Conservation (phyloP, 129 eudicot species). For the Oenanthe sinensis region DNA sequence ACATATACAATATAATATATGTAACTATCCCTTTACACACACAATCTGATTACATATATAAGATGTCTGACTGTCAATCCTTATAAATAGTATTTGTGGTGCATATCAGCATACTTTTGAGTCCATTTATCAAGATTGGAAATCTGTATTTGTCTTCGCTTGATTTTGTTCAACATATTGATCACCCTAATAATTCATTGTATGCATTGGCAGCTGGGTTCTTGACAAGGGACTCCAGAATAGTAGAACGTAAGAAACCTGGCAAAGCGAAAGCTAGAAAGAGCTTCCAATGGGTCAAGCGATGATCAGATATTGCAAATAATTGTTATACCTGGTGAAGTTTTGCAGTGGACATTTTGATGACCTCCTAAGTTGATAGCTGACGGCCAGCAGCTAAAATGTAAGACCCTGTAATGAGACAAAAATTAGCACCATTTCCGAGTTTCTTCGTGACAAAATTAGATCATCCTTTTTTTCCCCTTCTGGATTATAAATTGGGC, state of each 20-base stretch:
- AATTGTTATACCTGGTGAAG: not conserved
- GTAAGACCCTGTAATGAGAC: too few species aligned
- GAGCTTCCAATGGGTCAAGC: slow-evolving; percentile 99
- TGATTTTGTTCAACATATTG: not conserved
- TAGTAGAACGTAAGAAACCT: slow-evolving; percentile 92
- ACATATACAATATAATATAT: too few species aligned
- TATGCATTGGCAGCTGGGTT: slow-evolving; percentile 61
- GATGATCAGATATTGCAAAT: slow-evolving; percentile 22
- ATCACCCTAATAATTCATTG: not conserved
- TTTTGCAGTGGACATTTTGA: not conserved
- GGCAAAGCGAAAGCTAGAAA: slow-evolving; percentile 96
- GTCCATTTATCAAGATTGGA: not conserved
- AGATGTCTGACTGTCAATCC: not conserved
- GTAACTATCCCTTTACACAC: not conserved
- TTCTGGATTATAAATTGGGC: too few species aligned
- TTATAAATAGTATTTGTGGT: not conserved
- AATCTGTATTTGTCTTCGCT: not conserved
- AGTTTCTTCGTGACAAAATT: too few species aligned
- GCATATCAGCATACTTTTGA: not conserved
- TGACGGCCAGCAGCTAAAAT: not conserved
- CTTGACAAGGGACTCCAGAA: slow-evolving; percentile 82
- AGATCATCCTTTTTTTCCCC: too few species aligned
- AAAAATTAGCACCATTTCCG: too few species aligned
- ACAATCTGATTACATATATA: not conserved
- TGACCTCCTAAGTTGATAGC: not conserved